Evolutionary conservation across 345 rosid species (phyloP).

Genomic region (Anastatica hierochuntica): DNA sequence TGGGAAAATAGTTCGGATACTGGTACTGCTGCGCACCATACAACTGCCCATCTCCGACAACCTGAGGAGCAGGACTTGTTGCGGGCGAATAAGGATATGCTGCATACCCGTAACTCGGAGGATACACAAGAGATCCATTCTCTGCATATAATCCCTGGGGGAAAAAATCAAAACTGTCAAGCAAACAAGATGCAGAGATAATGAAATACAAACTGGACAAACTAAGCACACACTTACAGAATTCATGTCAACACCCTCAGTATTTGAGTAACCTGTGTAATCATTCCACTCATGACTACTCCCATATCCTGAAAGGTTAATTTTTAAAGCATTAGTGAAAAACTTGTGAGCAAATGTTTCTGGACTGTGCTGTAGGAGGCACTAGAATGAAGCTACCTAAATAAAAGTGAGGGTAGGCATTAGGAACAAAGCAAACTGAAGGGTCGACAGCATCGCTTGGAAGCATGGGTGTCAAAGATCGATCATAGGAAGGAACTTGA

Average conservation of each 20-base stretch:
- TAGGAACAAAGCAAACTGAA: conserved; percentile 44
- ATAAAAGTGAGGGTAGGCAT: conserved; percentile 42
- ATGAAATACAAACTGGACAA: neutral
- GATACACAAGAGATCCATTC: conserved; percentile 30
- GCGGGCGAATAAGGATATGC: conserved; percentile 67
- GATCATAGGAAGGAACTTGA: conserved; percentile 43
- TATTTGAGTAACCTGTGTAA: conserved; percentile 33
- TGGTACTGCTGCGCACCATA: conserved; percentile 76
- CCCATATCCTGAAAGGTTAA: conserved; percentile 1
- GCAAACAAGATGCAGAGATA: neutral
- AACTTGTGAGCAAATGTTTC: neutral
- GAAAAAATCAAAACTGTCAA: neutral
- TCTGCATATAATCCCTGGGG: conserved; percentile 55
- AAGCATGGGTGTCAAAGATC: conserved; percentile 38
- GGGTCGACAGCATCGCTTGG: conserved; percentile 39
- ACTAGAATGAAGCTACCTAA: conserved; percentile 6
- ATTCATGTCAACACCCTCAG: conserved; percentile 49
- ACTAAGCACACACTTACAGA: conserved; percentile 30
- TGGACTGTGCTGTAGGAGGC: neutral
- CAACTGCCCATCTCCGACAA: conserved; percentile 59
- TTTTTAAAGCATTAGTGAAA: neutral
- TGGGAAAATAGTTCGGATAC: conserved; percentile 55
- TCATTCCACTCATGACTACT: conserved; percentile 21
- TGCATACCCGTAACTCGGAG: conserved; percentile 52
- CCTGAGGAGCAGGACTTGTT: conserved; percentile 49